Evolutionary conservation across 306 rosid species (phyloP).

Genomic region (Trifolium pratense): DNA sequence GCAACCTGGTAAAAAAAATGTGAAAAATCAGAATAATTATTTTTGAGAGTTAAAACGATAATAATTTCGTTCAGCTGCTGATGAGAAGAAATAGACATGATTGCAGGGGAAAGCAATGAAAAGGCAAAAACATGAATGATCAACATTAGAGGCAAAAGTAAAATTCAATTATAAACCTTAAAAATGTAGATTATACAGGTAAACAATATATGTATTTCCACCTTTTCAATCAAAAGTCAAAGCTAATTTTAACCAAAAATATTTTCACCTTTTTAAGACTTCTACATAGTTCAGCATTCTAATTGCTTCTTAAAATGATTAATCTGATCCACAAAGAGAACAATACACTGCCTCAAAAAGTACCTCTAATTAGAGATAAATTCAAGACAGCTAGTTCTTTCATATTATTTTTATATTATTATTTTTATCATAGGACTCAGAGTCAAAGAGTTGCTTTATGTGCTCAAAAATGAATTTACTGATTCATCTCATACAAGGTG

Average conservation of each 20-base stretch:
- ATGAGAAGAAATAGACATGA: not conserved
- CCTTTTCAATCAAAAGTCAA: not conserved
- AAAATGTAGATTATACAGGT: not conserved
- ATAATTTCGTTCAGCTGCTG: not conserved
- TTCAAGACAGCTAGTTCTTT: not conserved
- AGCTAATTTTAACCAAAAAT: not conserved
- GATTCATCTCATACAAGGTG: constrained; percentile 97
- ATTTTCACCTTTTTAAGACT: not conserved
- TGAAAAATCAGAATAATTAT: constrained; percentile 4
- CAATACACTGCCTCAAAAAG: not conserved
- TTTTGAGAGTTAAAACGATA: not conserved
- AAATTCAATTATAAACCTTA: not conserved
- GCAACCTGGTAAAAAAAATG: constrained; percentile 64
- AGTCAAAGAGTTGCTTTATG: constrained; percentile 82
- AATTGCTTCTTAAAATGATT: constrained; percentile 16
- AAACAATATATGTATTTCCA: not conserved
- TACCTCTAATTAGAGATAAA: not conserved
- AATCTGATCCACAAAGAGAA: not conserved
- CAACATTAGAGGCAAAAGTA: not conserved
- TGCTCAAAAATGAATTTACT: constrained; percentile 71
- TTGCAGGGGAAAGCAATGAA: not conserved
- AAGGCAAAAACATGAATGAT: not conserved
- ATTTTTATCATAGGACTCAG: constrained; percentile 60
- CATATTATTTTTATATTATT: not conserved
- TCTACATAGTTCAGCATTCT: not conserved